Conservation (phyloP, 2,329 filamentous ascomycete genomes). For the Dothidotthia symphoricarpi region DNA sequence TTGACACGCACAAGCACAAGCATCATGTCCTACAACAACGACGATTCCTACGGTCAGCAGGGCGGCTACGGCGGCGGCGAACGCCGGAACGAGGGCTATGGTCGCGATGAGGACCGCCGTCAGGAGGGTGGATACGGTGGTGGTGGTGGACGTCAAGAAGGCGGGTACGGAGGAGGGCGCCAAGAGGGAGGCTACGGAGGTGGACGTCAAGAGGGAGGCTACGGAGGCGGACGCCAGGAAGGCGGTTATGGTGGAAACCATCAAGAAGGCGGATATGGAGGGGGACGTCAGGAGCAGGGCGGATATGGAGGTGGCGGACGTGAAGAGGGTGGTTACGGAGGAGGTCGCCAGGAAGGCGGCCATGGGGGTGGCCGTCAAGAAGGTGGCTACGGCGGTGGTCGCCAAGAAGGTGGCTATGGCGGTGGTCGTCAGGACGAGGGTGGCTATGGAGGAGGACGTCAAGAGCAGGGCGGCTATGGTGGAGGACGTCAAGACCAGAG, state of each 20-base stretch:
- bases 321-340: conserved; percentile 1
- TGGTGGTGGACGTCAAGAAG: conserved; percentile 10
- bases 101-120: conserved; percentile 15
- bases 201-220: conserved; percentile 4
- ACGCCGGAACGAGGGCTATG: conserved; percentile 16
- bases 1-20: too few relatives aligned
- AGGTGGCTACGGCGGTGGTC: conserved; percentile 2
- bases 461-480: conserved; percentile 8
- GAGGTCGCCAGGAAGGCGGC: not conserved
- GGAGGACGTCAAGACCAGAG: conserved; percentile 6
- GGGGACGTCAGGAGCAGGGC: not conserved
- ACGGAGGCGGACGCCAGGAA: conserved; percentile 10
- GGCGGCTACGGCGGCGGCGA: conserved; percentile 18
- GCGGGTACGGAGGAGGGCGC: conserved; percentile 3
- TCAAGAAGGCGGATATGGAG: conserved; percentile 3
- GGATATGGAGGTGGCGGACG: conserved; percentile 2
- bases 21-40: conserved; percentile 30
- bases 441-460: conserved; percentile 3
- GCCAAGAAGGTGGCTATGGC: conserved; percentile 5
- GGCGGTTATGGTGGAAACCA: conserved; percentile 5
- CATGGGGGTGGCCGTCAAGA: conserved; percentile 6
- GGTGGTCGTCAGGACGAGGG: conserved; percentile 12
- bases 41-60: conserved; percentile 16
- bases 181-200: conserved; percentile 7
- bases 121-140: conserved; percentile 9